phyloP scores from a whole-genome alignment of 371 early-diverging fungal species.

The Syncephalastrum monosporum region DNA sequence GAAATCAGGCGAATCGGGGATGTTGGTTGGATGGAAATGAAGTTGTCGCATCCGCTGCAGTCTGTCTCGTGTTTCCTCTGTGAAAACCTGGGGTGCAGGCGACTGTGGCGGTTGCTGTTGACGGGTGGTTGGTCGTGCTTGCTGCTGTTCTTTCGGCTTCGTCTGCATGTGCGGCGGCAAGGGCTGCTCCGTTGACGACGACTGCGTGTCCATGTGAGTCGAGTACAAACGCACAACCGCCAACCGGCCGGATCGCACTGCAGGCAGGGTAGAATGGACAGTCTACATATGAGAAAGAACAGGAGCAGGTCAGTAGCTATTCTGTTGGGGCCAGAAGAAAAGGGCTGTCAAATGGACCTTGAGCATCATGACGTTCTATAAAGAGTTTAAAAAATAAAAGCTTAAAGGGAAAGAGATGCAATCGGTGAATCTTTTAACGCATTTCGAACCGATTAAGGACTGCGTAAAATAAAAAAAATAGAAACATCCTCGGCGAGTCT shows the following conservation, averaged over 20 bases:
- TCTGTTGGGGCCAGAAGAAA: background rate
- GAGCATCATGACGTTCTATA: conserved; percentile 5
- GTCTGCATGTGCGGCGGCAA: conserved; percentile 5
- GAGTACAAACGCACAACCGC: background rate
- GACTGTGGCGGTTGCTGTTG: conserved; percentile 8
- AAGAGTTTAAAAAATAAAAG: conserved; percentile 6
- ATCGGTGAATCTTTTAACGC: background rate
- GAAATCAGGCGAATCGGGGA: conserved; percentile 63
- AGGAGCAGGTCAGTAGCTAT: background rate
- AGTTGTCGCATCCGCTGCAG: conserved; percentile 40
- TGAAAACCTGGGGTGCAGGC: conserved; percentile 14
- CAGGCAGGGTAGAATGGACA: background rate
- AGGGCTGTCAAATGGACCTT: conserved; percentile 3
- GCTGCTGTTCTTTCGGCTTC: background rate
- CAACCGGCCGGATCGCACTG: background rate
- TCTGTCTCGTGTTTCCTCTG: conserved; percentile 36
- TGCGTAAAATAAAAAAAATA: no score
- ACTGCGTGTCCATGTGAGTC: background rate
- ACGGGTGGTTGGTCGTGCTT: background rate
- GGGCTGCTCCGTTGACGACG: background rate
- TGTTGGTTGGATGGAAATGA: conserved; percentile 50
- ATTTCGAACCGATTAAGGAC: background rate
- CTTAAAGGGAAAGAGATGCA: background rate
- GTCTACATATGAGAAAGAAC: background rate
- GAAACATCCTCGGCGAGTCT: no score